Evolutionary conservation across 129 eudicot species (phyloP), one percentile per base, ranked within the genome.

Genomic region (Tagetes erecta): DNA sequence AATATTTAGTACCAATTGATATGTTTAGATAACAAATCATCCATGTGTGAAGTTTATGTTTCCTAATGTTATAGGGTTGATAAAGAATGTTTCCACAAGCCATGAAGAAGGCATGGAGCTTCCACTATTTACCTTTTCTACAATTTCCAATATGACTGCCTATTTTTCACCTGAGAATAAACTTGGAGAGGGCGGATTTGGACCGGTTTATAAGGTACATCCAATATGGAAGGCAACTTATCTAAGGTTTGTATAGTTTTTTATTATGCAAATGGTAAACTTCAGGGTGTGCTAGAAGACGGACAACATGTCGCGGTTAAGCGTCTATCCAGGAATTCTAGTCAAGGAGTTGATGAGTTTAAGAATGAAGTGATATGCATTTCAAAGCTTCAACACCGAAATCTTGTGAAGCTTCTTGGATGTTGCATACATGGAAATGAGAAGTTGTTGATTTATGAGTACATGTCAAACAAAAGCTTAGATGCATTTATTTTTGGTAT

Each of bases 331-430:
- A 49, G 55, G 14, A 49, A 49, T 11, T 49, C 20, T 2, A 0
- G 47, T 42, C 84, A 80, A 33, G 84, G 80, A n/a, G 10, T 36
- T 12, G 58, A 70, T 0, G 74, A 70, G 36, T 70, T 70, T 37
- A 70, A 2, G n/a, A 70, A 58, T 30, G 82, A 77, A 72, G 68
- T 73, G 8, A 62, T 34, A 38, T 83, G 70, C 65, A 78, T 83
- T 20, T 79, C 73, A 31, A 78, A 74, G 37, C 83, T 84, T 41
- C 86, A 84, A 67, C 88, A 84, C 51, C 83, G 83, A 4, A 84
- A 84, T 65, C 83, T 84, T 50, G 85, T 84, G 52, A 81, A 72
- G 80, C 86, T 81, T 58, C 66, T 84, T 27, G 88, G 89, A 38
- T 85, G 42, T 66, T 84, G 86, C 70, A 63, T 78, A 49, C 14